Evolutionary conservation across 2,329 filamentous ascomycete genomes (phyloP), one percentile per base, ranked within the genome.

Genomic region (Aureobasidium pullulans): DNA sequence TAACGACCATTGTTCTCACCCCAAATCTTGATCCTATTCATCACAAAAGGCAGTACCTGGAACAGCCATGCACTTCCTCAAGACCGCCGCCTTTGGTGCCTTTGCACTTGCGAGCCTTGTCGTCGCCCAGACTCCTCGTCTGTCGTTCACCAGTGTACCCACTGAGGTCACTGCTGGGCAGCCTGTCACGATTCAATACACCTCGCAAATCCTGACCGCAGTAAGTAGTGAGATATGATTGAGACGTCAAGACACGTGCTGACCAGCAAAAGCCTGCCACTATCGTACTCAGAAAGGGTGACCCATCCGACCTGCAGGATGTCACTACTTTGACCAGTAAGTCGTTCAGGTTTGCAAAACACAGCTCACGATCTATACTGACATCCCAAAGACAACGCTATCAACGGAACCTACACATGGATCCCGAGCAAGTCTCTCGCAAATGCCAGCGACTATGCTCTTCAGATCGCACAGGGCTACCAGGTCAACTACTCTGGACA

Each of bases 401-500:
- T 70, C 50, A 75, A 74, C 52, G 79, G 78, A 60, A 71, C 68
- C 28, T 82, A 73, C 74, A 73, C 71, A 59, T 85, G 81, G 80
- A 81, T 74, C 15, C 78, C 80, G 5, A 68, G 71, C 40, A 68
- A 66, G 28, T 69, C 66, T 40, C 72, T 84, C 31, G 65, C 69
- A 46, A 69, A 75, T 62, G 77, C 71, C 59, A 61, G 69, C 39
- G 74, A 83, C 72, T 86, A 85, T 67, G 82, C 84, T 58, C 77
- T 86, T 60, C 71, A 84, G 69, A 84, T 86, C 71, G 68, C 66
- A 13, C 82, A 84, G 67, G 78, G 75, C 61, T 71, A 70, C 48
- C 63, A 73, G 50, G 66, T 74, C 69, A 86, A 86, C 74, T 85
- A 84, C 73, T 81, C 77, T 47, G 79, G 76, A 46, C 76, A 76